These are phyloP conservation scores for Monosporozyma aerobia DNA, from an alignment of 805 yeast species.

Conservation along the genomic window DNA sequence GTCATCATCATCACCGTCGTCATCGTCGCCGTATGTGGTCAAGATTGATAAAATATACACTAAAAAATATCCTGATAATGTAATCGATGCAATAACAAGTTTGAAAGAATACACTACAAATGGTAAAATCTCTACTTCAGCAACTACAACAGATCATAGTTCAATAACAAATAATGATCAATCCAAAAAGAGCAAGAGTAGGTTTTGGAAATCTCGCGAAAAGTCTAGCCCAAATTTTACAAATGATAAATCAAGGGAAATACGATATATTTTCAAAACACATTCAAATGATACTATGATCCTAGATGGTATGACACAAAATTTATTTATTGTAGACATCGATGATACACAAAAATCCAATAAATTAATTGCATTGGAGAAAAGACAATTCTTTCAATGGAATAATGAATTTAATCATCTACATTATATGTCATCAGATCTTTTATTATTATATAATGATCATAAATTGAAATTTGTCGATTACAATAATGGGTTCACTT, in stretches of 20 bases:
- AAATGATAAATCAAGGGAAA: neutral
- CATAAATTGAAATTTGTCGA: slow-evolving; percentile 18
- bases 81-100: slow-evolving; percentile 13
- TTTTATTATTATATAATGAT: slow-evolving; percentile 15
- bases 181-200: neutral
- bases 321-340: slow-evolving; percentile 3
- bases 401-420: slow-evolving; percentile 13
- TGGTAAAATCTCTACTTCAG: neutral
- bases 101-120: slow-evolving; percentile 3
- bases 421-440: slow-evolving; percentile 14
- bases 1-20: neutral
- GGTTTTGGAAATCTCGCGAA: neutral
- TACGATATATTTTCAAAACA: slow-evolving; percentile 14
- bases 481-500: slow-evolving; percentile 21
- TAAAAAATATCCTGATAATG: slow-evolving; percentile 17
- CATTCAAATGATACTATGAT: slow-evolving; percentile 6
- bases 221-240: neutral
- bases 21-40: neutral
- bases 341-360: slow-evolving; percentile 3
- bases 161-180: neutral
- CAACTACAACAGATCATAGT: neutral
- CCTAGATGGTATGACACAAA: slow-evolving; percentile 17
- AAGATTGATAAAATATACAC: slow-evolving; percentile 16
- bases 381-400: slow-evolving; percentile 14
- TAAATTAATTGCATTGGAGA: slow-evolving; percentile 11